Percentiles rank a stretch among this genome's conserved stretches.
These are phyloP conservation scores for Marvania coccoides DNA, from an alignment of 139 green algal genomes.

Conservation along the genomic window DNA sequence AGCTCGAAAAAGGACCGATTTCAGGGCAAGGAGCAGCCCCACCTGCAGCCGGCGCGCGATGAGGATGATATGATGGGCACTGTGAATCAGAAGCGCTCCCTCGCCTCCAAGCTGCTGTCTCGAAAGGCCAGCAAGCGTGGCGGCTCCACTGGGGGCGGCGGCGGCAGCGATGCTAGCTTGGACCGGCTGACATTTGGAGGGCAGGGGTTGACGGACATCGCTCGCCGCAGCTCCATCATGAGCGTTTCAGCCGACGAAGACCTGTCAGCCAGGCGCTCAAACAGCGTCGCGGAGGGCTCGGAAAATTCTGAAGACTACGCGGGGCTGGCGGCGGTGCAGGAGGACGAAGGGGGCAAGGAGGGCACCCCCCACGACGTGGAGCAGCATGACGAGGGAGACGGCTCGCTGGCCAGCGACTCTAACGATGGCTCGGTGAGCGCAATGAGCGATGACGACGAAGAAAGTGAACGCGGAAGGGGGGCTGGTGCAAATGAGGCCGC, in stretches of 20 bases:
- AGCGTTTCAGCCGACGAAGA: no score
- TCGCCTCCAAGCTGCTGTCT: constrained; percentile 17
- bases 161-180: constrained; percentile 5
- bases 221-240: no score
- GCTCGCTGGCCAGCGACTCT: constrained; percentile 17
- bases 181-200: constrained; percentile 20
- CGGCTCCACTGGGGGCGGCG: constrained; percentile 1
- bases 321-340: not conserved
- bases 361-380: not conserved
- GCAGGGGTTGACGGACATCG: not conserved
- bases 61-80: not conserved
- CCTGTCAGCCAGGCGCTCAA: no score
- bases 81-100: constrained; percentile 9
- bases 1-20: constrained; percentile 41
- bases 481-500: not conserved
- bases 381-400: constrained; percentile 17
- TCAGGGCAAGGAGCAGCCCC: constrained; percentile 5
- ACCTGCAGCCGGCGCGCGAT: constrained; percentile 12
- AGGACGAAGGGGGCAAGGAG: not conserved
- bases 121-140: not conserved
- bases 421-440: no score
- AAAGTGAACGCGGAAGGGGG: not conserved
- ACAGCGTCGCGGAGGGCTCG: not conserved
- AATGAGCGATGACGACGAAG: not conserved
- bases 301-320: not conserved